Base-by-base conservation (phyloP, 2,329 filamentous ascomycete species). In the Aspergillus persii region DNA sequence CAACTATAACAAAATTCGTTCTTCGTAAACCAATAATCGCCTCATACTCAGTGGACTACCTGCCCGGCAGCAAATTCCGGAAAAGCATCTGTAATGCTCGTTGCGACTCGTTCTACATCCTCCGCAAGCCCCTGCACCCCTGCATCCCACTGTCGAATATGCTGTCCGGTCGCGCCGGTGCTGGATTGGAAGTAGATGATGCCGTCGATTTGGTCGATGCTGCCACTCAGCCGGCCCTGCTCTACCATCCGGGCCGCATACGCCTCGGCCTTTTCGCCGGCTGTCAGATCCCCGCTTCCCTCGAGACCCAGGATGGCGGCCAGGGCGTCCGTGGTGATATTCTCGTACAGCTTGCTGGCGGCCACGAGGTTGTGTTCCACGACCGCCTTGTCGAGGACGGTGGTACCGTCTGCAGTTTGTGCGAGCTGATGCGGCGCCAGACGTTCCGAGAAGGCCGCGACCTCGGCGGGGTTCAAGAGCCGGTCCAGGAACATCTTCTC, bases 401-500 rank as follows among this genome's bases (percentile, higher is more conserved):
- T 99, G 18, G 89, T 91, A 1, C 95, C 95, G 74, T 99, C 95
- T 0, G 91, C 84, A 0, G 92, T 97, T 63, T 86, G 88, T 27
- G 95, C 95, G 2, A 97, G 86, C 77, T 99, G 95, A 76, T 99
- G 95, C 26, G 91, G 89, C 57, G 87, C 84, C 52, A 99, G 82
- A 54, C 87, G 88, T 67, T 89, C 82, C 0, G 93, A 89, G 71
- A 99, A 99, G 57, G 90, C 88, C 41, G 88, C 86, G 47, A 97
- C 92, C 77, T 99, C 95, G n/a, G 82, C 84, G 0, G 89, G 86
- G 0, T 86, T 85, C 52, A 99, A 82, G 3, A 99, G 81, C 5
- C 93, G 86, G 75, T 98, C 92, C 52, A 98, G 83, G 75, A 96
- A 96, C 86, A 99, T 98, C 81, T 98, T 98, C 80, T 98, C 95